These are phyloP conservation scores for Colletotrichum siamense DNA, from an alignment of 2,329 filamentous ascomycete genomes.

Conservation along the genomic window DNA sequence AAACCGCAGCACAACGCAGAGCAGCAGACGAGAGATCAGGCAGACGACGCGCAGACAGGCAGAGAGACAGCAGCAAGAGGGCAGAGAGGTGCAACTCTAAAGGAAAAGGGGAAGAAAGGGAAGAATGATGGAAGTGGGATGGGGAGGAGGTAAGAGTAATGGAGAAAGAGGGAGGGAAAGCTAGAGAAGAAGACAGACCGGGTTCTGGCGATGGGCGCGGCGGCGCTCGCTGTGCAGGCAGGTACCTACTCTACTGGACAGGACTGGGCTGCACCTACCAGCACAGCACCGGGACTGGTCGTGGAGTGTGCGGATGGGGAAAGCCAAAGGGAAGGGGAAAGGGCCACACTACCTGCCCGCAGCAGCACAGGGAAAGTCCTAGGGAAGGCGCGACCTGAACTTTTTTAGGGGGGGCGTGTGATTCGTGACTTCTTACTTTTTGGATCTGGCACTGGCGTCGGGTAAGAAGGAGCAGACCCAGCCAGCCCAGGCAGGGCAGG, in stretches of 20 bases:
- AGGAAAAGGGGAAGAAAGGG: slow-evolving; percentile 18
- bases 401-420: background rate
- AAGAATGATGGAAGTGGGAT: slow-evolving; percentile 4
- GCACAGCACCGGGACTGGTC: background rate
- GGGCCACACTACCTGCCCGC: background rate
- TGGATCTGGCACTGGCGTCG: background rate
- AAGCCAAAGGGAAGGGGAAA: background rate
- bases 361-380: background rate
- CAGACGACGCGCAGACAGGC: slow-evolving; percentile 31
- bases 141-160: slow-evolving; percentile 26
- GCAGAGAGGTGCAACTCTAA: slow-evolving; percentile 19
- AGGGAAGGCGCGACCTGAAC: background rate
- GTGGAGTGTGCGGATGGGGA: slow-evolving; percentile 1
- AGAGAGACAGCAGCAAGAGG: slow-evolving; percentile 29
- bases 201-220: slow-evolving; percentile 9
- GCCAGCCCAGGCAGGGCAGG: background rate
- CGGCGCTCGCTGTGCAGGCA: background rate
- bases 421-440: background rate
- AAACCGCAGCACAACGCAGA: slow-evolving; percentile 14
- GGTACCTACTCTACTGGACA: background rate
- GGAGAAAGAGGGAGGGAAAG: slow-evolving; percentile 36
- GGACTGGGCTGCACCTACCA: background rate
- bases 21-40: slow-evolving; percentile 17
- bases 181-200: slow-evolving; percentile 28
- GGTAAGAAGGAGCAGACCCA: background rate